These are phyloP conservation scores for Botrytis sinoallii DNA, from an alignment of 2,329 filamentous ascomycete genomes.

Conservation along the genomic window DNA sequence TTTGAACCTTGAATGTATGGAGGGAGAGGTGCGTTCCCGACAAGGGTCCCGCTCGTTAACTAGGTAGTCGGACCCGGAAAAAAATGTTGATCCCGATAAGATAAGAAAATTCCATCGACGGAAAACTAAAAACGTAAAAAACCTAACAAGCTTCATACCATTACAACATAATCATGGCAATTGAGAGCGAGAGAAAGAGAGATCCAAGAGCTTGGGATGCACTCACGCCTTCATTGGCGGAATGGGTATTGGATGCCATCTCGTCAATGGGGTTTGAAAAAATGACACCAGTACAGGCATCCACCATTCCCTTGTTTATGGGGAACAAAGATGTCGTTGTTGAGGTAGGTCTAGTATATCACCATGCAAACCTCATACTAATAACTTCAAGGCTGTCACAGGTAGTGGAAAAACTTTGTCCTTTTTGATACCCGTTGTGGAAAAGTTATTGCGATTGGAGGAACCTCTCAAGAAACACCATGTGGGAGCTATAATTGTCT, in stretches of 20 bases:
- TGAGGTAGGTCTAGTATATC: conserved; percentile 50
- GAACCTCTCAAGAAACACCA: conserved; percentile 87
- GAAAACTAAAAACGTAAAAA: not conserved
- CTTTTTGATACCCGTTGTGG: conserved; percentile 79
- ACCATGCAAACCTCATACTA: conserved; percentile 13
- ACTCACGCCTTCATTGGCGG: conserved; percentile 65
- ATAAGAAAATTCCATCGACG: conserved; percentile 17
- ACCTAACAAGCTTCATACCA: not conserved
- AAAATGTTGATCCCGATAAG: conserved; percentile 9
- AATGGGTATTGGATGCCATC: conserved; percentile 85
- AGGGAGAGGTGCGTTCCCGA: not conserved
- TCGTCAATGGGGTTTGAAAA: conserved; percentile 79
- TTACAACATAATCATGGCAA: conserved; percentile 2
- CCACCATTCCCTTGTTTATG: conserved; percentile 83
- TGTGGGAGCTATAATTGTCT: conserved; percentile 85
- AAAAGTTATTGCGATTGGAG: conserved; percentile 75
- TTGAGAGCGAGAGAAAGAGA: conserved; percentile 40
- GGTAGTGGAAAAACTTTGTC: conserved; percentile 88
- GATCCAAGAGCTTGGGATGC: conserved; percentile 61
- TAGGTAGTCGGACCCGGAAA: not conserved
- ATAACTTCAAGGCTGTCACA: conserved; percentile 65
- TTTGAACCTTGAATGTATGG: not conserved
- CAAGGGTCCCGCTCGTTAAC: not conserved
- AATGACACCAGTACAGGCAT: conserved; percentile 94
- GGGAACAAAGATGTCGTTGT: conserved; percentile 91